These are phyloP conservation scores for Calycina herbarum DNA, from an alignment of 2,329 filamentous ascomycete species.

Conservation along the genomic window DNA sequence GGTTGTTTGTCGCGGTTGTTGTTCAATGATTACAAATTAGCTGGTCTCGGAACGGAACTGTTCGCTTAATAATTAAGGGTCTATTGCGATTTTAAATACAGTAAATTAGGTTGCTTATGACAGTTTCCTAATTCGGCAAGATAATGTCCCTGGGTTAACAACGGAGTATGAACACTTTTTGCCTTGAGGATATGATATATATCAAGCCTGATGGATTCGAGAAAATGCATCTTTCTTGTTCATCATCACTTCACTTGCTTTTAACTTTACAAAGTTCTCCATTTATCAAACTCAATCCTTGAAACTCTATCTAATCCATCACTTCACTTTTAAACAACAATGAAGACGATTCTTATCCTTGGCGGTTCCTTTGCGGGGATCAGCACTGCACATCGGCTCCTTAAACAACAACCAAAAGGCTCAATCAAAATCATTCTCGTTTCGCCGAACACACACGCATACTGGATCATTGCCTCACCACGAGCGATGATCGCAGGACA, in stretches of 20 bases:
- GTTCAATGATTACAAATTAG: background rate
- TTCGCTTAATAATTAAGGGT: background rate
- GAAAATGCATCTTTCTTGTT: background rate
- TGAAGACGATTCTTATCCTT: slow-evolving; percentile 38
- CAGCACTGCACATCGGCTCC: slow-evolving; percentile 35
- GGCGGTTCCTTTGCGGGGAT: slow-evolving; percentile 38
- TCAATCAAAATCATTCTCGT: slow-evolving; percentile 55
- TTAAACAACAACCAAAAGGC: slow-evolving; percentile 32
- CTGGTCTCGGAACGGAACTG: background rate
- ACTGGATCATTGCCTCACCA: slow-evolving; percentile 51
- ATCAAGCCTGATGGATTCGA: background rate
- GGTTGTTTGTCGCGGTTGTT: background rate
- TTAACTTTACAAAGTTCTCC: background rate
- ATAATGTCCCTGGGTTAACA: background rate
- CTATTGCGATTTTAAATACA: background rate
- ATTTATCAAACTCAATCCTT: background rate
- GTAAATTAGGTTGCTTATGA: background rate
- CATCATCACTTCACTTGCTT: background rate
- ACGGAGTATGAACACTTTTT: background rate
- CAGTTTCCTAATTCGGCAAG: background rate
- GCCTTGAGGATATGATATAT: background rate
- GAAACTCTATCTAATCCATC: background rate
- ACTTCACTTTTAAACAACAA: slow-evolving; percentile 5
- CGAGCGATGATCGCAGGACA: slow-evolving; percentile 48
- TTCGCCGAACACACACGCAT: slow-evolving; percentile 51